A percentile compares a stretch with the other conserved stretches of the same genome.
phyloP scores from a whole-genome alignment of 73 alveolate species.

The Effrenium voratum region DNA sequence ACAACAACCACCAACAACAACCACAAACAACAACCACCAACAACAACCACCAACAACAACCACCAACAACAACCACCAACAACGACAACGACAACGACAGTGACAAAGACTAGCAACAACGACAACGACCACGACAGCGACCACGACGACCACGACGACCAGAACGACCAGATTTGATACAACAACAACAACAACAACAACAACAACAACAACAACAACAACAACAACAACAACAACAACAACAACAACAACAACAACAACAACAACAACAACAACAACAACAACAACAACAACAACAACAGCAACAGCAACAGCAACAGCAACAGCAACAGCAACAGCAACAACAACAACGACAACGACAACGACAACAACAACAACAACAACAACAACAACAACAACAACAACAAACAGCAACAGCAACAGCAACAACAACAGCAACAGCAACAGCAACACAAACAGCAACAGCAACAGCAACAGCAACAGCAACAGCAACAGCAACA shows the following conservation, averaged over 20 bases:
- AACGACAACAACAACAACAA: neutral
- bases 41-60: too few species aligned
- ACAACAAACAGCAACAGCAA: neutral
- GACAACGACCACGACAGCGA: neutral
- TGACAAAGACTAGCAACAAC: neutral
- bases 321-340: neutral
- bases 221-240: neutral
- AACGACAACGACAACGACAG: neutral
- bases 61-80: neutral
- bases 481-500: neutral
- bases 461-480: neutral
- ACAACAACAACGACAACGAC: neutral
- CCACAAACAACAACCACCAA: neutral
- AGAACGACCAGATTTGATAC: neutral
- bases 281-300: neutral
- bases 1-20: too few species aligned
- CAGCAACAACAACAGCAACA: neutral
- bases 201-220: neutral
- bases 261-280: neutral
- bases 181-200: neutral
- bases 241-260: neutral
- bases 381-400: neutral
- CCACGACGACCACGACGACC: neutral
- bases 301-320: neutral
- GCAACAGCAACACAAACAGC: neutral